These are phyloP conservation scores for Adansonia grandidieri DNA, from an alignment of 441 rosid species.

Conservation along the genomic window DNA sequence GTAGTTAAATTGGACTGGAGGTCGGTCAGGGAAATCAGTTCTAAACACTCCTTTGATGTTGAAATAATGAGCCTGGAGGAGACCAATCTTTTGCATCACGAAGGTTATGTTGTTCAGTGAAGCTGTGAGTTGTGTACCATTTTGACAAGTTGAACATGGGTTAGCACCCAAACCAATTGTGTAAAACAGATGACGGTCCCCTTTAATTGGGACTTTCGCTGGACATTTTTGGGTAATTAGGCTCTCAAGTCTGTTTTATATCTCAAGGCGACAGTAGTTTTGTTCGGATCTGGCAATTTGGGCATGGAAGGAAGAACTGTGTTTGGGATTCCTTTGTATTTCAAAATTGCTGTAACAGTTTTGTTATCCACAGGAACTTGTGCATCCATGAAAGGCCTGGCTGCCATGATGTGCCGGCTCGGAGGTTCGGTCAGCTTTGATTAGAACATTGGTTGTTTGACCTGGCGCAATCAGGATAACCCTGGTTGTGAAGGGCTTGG, in stretches of 20 bases:
- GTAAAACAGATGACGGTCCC: background rate
- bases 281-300: constrained; percentile 1
- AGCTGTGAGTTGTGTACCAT: constrained; percentile 3
- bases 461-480: background rate
- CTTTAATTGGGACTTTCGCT: constrained; percentile 10
- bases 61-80: constrained; percentile 11
- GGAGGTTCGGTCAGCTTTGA: background rate
- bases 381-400: background rate
- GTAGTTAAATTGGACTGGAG: constrained; percentile 5
- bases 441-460: constrained; percentile 1
- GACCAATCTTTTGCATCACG: background rate
- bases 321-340: constrained; percentile 7
- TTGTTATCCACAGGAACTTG: background rate
- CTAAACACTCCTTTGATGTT: background rate
- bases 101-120: constrained; percentile 7
- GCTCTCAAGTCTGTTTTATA: background rate
- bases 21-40: constrained; percentile 6
- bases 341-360: background rate
- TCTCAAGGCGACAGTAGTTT: background rate
- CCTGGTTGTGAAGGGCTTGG: background rate
- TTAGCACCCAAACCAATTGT: constrained; percentile 6
- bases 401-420: background rate
- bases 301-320: constrained; percentile 8
- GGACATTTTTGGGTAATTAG: constrained; percentile 13
- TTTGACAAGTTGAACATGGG: constrained; percentile 11